These are phyloP conservation scores for Mycosarcoma maydis DNA, from an alignment of 1,284 basidiomycete species.

Conservation along the genomic window DNA sequence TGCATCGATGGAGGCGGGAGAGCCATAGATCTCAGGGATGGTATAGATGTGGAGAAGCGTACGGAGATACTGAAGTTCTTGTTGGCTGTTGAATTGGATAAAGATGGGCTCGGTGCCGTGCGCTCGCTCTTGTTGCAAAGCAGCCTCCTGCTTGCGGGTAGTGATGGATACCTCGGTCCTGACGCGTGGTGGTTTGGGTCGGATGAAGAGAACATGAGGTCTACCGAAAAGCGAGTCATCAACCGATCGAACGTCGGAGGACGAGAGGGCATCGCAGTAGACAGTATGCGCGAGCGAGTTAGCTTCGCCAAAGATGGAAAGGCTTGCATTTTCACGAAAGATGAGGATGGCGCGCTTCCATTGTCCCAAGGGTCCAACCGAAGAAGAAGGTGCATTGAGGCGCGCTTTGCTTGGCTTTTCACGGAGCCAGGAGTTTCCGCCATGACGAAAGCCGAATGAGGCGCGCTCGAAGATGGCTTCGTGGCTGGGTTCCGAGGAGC, in stretches of 20 bases:
- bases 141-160: conserved; percentile 23
- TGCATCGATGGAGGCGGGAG: conserved; percentile 11
- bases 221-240: conserved; percentile 53
- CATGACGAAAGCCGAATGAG: conserved; percentile 31
- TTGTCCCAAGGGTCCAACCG: conserved; percentile 22
- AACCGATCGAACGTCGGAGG: conserved; percentile 51
- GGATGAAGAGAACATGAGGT: conserved; percentile 49
- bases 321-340: conserved; percentile 50
- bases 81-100: conserved; percentile 38
- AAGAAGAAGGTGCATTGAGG: conserved; percentile 32
- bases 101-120: conserved; percentile 50
- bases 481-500: conserved; percentile 16
- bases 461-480: conserved; percentile 32
- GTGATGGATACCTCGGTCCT: conserved; percentile 23
- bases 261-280: conserved; percentile 21
- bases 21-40: conserved; percentile 52
- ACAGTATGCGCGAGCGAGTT: conserved; percentile 53
- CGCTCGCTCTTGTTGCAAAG: conserved; percentile 10
- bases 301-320: conserved; percentile 51
- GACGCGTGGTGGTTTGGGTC: conserved; percentile 19
- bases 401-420: conserved; percentile 45
- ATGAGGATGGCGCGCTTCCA: conserved; percentile 51
- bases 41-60: conserved; percentile 44
- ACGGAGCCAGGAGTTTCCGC: conserved; percentile 35
- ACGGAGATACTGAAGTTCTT: conserved; percentile 37